Base-by-base conservation (phyloP, 306 rosid genomes). In the Mucuna pruriens region DNA sequence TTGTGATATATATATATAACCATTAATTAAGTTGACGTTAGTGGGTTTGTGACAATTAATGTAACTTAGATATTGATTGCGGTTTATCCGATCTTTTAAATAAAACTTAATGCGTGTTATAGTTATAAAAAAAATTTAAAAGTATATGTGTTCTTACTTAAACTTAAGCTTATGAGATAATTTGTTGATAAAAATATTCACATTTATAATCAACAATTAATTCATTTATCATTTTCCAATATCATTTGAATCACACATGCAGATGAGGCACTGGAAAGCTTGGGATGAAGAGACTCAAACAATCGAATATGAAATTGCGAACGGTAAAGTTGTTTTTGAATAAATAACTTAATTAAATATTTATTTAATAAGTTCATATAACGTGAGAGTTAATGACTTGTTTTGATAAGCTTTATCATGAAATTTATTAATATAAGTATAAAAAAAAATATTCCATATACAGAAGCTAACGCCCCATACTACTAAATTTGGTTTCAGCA, bases 241-340 rank as follows among this genome's bases (percentile, higher is more conserved):
- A 44, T 42, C 36, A 13, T 45, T 46, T 70, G 75, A 46, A 29
- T 46, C 25, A 16, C 25, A 26, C 36, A 2, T 71, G 76, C 76
- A 71, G 76, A 71, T 48, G 62, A 71, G 76, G 45, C 45, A 11
- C 45, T 71, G 76, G 76, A 71, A 71, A 71, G 15, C 60, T 46
- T 70, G 75, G 75, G 60, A 70, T 26, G 58, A 70, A 46, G 61
- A 70, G 60, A 70, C 60, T 71, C 60, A 71, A n/a, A 71, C 76
- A 48, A n/a, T 48, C 0, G 76, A 48, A 71, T 71, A 71, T 71
- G 62, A 71, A 71, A 54, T 71, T 71, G 76, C 76, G 45, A 71
- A 71, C 19, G 76, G 76, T 71, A 71, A 48, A 4, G n/a, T 20
- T 38, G 17, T 39, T 38, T 38, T 5, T 40, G 1, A 19, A 11